These are phyloP conservation scores for Xylaria sp. DNA, from an alignment of 2,329 filamentous ascomycete species.

Conservation along the genomic window DNA sequence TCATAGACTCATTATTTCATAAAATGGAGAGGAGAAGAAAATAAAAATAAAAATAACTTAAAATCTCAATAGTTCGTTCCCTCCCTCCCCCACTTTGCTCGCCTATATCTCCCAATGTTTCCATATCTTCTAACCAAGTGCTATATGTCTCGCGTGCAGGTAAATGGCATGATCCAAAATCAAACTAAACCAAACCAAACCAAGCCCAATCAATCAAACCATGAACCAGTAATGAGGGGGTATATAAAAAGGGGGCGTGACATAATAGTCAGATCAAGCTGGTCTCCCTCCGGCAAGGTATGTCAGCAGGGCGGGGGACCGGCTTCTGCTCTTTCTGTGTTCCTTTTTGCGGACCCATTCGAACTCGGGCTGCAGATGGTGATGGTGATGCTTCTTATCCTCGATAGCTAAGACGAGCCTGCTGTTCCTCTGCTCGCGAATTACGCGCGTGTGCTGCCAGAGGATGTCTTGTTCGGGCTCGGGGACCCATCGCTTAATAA, in stretches of 20 bases:
- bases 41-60: constrained; percentile 14
- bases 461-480: constrained; percentile 77
- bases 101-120: constrained; percentile 13
- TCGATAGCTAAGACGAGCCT: constrained; percentile 61
- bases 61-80: constrained; percentile 7
- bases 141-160: constrained; percentile 1
- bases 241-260: not conserved
- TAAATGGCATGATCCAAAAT: constrained; percentile 5
- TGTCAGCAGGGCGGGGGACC: constrained; percentile 67
- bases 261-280: constrained; percentile 22
- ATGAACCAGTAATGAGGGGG: constrained; percentile 9
- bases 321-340: constrained; percentile 67
- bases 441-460: constrained; percentile 75
- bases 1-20: constrained; percentile 27
- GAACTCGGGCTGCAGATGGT: constrained; percentile 58
- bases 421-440: constrained; percentile 66
- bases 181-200: not conserved
- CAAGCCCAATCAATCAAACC: not conserved
- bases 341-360: constrained; percentile 71
- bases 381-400: constrained; percentile 55
- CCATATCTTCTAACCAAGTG: constrained; percentile 16
- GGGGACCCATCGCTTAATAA: constrained; percentile 79
- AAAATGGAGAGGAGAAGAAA: constrained; percentile 12
- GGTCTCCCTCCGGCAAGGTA: constrained; percentile 66
- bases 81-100: not conserved